Base-by-base conservation (phyloP, 108 stramenopile genomes). In the Cyclotella sp. region DNA sequence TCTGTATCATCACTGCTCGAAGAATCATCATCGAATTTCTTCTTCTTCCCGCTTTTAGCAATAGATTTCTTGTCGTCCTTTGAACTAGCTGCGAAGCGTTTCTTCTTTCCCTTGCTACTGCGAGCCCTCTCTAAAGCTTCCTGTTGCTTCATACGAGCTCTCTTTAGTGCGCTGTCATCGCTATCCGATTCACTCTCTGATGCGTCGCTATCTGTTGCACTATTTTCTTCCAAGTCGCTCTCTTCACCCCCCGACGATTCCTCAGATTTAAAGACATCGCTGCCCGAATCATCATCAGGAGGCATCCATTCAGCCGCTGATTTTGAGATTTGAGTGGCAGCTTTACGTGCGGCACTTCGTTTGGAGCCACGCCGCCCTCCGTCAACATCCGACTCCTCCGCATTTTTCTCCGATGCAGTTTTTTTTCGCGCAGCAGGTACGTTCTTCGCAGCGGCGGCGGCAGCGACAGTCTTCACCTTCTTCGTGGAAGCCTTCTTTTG, bases 61-160 rank as follows among this genome's bases (percentile, higher is more conserved):
- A 39, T 9, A 2, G 29, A 30, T 30, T 61, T 61, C 67, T 81
- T 78, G 72, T 72, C 76, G 21, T 27, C 63, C n/a, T 54, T 47
- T 53, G n/a, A n/a, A n/a, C 77, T 45, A 67, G 60, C 52, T 52
- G 63, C 0, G 16, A 57, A 64, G 0, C 61, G 42, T 46, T 40
- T 13, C 47, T 66, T 86, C 87, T 82, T 86, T 40, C 63, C 76
- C 49, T 82, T 82, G 28, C 40, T 75, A 7, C 4, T 55, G 57
- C 40, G 58, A 11, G 75, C 62, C 19, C 41, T 65, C 22, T 80
- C 75, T 42, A 82, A 22, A 13, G 79, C 87, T 76, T 89, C 79
- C 26, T 60, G 65, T 61, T 90, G 88, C 46, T 85, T 92, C 53
- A 67, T 67, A 44, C 67, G 76, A 42, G 88, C 88, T 41, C 82